Base-by-base conservation (phyloP, 2,329 filamentous ascomycete species). In the Alternaria novae-zelandiae region DNA sequence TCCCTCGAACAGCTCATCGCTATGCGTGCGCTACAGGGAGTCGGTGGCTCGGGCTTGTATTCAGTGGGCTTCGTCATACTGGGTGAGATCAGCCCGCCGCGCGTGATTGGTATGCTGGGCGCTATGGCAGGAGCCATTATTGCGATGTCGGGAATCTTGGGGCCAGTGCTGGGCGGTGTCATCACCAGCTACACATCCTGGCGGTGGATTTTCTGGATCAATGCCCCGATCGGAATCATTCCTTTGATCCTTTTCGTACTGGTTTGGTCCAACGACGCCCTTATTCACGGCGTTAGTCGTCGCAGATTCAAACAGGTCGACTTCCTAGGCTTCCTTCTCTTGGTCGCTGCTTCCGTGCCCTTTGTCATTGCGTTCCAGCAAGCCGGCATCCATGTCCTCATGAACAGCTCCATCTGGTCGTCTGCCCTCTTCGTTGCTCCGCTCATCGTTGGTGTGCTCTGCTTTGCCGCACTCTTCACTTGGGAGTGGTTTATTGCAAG, bases 351-450 rank as follows among this genome's bases (percentile, higher is more conserved):
- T 2, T 83, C 86, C 0, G 83, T 87, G 0, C 80, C 89, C 3
- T 80, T 88, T 5, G 85, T 88, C 0, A 88, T 88, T 67, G 80
- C 87, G 2, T 88, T 89, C 59, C 86, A 89, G 68, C 84, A 84
- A 65, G 82, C 82, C 4, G 83, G 83, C 1, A 72, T 75, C 0
- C 65, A 77, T 3, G 61, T 65, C 1, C 57, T 59, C n/a, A 46
- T 49, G 21, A 25, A 61, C 13, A 49, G 50, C 26, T 15, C 55
- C 20, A 44, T 61, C 10, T 64, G 62, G 62, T 57, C 44, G 9
- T 57, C 62, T 17, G 57, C 58, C 0, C 49, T 64, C 10, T 58
- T 64, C 25, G 17, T 61, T 8, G 54, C 57, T 6, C 58, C 62
- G 8, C 51, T 64, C 4, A 1, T 51, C 23, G 49, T 61, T 25